phyloP scores from a whole-genome alignment of 495 filamentous ascomycete genomes.

The Sordaria brevicollis region DNA sequence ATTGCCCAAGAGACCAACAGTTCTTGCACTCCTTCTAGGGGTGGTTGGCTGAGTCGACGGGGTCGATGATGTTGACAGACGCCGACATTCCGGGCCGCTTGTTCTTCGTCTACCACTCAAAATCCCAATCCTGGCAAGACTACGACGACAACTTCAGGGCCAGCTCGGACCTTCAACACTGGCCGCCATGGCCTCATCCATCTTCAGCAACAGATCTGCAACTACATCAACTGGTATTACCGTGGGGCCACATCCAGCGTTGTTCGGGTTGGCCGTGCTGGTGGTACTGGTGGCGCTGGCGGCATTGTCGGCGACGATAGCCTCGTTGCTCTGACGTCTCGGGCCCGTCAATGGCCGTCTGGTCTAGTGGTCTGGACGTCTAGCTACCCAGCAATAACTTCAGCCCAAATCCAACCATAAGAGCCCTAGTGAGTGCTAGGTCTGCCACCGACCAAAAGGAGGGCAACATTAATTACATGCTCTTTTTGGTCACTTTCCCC shows the following conservation, averaged over 20 bases:
- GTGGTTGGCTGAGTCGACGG: slow-evolving; percentile 46
- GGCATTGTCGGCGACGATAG: neutral
- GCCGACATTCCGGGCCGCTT: too few relatives aligned
- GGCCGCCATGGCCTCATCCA: too few relatives aligned
- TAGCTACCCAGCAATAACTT: neutral
- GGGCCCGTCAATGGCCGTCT: slow-evolving; percentile 27
- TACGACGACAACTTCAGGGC: too few relatives aligned
- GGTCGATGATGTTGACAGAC: too few relatives aligned
- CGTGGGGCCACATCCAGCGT: too few relatives aligned
- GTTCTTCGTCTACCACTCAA: too few relatives aligned
- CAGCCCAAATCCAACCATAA: neutral
- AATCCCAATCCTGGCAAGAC: too few relatives aligned
- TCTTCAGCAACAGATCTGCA: too few relatives aligned
- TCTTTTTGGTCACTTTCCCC: slow-evolving; percentile 92
- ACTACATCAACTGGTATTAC: too few relatives aligned
- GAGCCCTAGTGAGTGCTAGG: too few relatives aligned
- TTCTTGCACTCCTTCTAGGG: slow-evolving; percentile 62
- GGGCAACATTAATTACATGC: slow-evolving; percentile 3
- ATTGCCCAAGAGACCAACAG: slow-evolving; percentile 35
- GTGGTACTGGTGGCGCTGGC: neutral
- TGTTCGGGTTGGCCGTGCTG: neutral
- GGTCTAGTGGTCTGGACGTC: slow-evolving; percentile 38
- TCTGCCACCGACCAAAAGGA: too few relatives aligned
- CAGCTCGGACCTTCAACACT: too few relatives aligned
- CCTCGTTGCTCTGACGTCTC: neutral